Base-by-base conservation (phyloP, 73 alveolate species). In the Tetrahymena elliotti region DNA sequence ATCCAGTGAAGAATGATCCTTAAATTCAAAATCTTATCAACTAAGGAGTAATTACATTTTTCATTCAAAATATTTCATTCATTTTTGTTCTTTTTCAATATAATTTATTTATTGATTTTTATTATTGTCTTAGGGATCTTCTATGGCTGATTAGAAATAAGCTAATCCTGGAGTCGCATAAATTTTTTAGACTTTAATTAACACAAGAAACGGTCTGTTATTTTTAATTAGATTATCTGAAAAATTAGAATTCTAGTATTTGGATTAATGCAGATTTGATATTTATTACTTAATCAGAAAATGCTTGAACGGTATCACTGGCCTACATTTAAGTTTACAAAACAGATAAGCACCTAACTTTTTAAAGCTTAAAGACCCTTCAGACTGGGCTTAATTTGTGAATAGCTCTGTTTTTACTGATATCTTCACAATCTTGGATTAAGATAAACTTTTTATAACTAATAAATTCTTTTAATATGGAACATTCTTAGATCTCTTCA, bases 171-270 rank as follows among this genome's bases (percentile, higher is more conserved):
- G 31, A 34, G 40, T 47, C 38, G 33, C 52, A 13, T 84, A 82
- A 53, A 92, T 92, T 34, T 83, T 39, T 34, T 54, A 84, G 38
- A 34, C 47, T 34, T 47, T 94, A 22, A 94, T 84, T 41, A 53
- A 84, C 3, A 94, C 93, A 53, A 84, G 96, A 53, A 94, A 94
- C 84, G 95, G 96, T 27, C 35, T 94, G n/a, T 31, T 34, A 22
- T 47, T 88, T 10, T 38, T 94, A 18, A 53, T 94, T 16, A 47
- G 93, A 41, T 20, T 94, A 47, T 83, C 95, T 35, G 95, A 84
- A 35, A 84, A 40, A 35, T 92, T 94, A 6, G 35, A 94, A 94
- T 68, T 6, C 35, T 84, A 94, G 13, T 94, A 47, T 27, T 24
- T 35, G 12, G 95, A 94, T 22, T 31, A 84, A 18, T 84, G 95